phyloP scores from a whole-genome alignment of 1,284 basidiomycete species.

The Pseudozyma flocculosa region DNA sequence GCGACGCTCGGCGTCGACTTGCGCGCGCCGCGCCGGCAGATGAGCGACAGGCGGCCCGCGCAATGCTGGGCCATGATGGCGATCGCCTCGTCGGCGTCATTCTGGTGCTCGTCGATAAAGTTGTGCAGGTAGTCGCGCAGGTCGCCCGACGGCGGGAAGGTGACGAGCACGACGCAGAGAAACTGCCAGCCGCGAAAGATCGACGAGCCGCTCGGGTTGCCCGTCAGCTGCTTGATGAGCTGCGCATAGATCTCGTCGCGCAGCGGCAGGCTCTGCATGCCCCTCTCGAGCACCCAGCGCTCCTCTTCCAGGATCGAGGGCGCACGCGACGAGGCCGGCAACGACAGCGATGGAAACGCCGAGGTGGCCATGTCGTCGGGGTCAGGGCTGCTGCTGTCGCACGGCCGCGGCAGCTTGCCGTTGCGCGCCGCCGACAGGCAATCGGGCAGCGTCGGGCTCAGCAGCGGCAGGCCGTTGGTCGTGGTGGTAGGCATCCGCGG shows the following conservation, averaged over 20 bases:
- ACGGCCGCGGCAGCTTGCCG: no score
- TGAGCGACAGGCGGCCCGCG: not conserved
- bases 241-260: conserved; percentile 91
- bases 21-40: not conserved
- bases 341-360: not conserved
- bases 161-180: conserved; percentile 78
- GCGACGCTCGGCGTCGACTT: not conserved
- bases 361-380: no score
- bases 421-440: no score
- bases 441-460: not conserved
- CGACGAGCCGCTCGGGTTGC: conserved; percentile 78
- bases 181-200: conserved; percentile 87
- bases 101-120: conserved; percentile 67
- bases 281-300: conserved; percentile 77
- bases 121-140: conserved; percentile 77
- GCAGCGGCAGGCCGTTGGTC: not conserved
- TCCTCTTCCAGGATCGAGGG: conserved; percentile 72
- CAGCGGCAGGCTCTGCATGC: conserved; percentile 69
- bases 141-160: conserved; percentile 86
- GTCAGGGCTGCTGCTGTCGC: no score
- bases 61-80: conserved; percentile 2
- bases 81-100: not conserved
- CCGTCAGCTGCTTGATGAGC: conserved; percentile 81
- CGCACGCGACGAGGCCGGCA: not conserved
- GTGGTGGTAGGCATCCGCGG: not conserved